Evolutionary conservation across 2,329 filamentous ascomycete genomes (phyloP), one percentile per base, ranked within the genome.

Genomic region (Microcyclosporella mali): DNA sequence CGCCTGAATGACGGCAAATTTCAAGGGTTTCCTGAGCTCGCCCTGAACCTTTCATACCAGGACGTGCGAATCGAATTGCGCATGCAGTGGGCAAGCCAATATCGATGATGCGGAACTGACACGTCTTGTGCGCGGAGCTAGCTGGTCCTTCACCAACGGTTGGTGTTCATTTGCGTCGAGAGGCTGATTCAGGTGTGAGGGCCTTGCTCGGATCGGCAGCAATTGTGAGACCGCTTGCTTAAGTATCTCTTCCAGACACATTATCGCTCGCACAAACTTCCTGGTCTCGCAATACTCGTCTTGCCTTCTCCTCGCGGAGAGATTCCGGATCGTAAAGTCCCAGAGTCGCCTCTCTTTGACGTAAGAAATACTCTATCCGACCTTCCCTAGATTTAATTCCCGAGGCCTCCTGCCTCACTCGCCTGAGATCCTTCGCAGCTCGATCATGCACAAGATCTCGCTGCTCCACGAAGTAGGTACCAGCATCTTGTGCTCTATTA

Each of bases 331-430:
- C 68, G 25, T 50, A 53, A 32, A 55, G 16, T 6, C 66, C 63
- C 66, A 70, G 63, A 7, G 56, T 61, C 4, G 76, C 75, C 57
- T 92, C 84, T 51, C 87, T 74, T 46, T 85, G 79, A 56, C 79
- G 78, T 45, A 97, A 53, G 58, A 97, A 97, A 41, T 70, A 79
- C 53, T 87, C 77, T 30, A 97, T 82, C 40, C 88, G 74, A 57
- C 71, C 68, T 32, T 72, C 64, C 40, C 65, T 64, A 7, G 46
- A 66, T 56, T 60, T 67, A 57, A 74, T 67, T 38, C 73, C 70
- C 47, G 73, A 69, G 42, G 55, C 53, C 34, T 78, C 70, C 55
- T 73, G 64, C 57, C 75, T 70, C 51, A 75, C 72, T 45, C 71
- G 70, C 59, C 80, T 70, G 35, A 81, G 68, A 45, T 79, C 75